phyloP scores from a whole-genome alignment of 2,329 filamentous ascomycete genomes.

The Lachnellula cervina region DNA sequence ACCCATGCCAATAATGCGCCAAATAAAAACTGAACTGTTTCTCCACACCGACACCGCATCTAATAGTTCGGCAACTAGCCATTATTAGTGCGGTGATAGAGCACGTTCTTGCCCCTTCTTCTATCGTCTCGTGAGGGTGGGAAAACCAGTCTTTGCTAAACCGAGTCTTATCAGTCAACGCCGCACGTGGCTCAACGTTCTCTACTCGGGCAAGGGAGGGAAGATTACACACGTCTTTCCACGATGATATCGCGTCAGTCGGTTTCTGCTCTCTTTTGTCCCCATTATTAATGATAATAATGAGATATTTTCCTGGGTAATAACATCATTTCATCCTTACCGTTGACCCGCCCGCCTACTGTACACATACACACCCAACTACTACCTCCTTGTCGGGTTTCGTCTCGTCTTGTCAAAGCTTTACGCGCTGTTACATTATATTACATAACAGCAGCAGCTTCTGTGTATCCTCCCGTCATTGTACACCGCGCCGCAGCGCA shows the following conservation, averaged over 20 bases:
- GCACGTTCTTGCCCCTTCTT: neutral
- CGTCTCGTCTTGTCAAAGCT: no score
- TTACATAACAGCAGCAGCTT: no score
- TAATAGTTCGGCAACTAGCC: neutral
- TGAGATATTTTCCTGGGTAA: neutral
- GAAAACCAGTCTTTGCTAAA: no score
- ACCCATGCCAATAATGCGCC: neutral
- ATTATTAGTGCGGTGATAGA: neutral
- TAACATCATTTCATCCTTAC: neutral
- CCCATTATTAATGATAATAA: no score
- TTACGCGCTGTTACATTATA: no score
- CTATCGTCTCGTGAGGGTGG: neutral
- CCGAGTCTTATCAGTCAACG: no score
- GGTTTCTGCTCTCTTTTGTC: neutral
- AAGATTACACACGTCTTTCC: neutral
- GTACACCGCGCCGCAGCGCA: no score
- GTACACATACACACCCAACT: no score
- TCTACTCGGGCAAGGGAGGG: no score
- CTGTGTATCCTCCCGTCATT: no score
- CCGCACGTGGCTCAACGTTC: conserved; percentile 5
- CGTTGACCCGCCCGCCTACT: no score
- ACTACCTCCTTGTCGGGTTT: no score
- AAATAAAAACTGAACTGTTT: neutral
- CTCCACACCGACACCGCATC: neutral
- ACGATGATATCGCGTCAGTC: conserved; percentile 9